A percentile compares a stretch with the other conserved stretches of the same genome.
Evolutionary conservation across 352 stramenopile species (phyloP).

Genomic region (Peronosclerospora sorghi): DNA sequence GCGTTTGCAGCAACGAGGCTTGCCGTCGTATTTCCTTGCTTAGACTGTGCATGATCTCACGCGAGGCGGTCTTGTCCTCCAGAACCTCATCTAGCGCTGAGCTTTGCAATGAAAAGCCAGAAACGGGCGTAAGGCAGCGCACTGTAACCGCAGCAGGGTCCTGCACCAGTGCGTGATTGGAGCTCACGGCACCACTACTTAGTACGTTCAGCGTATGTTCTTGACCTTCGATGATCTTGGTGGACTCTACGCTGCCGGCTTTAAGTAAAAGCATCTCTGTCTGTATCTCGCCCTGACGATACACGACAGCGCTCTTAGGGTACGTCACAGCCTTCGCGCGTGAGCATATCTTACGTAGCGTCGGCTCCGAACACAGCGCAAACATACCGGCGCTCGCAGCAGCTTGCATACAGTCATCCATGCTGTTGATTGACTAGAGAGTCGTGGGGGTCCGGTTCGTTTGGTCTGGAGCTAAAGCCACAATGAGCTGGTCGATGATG

Average conservation of each 20-base stretch:
- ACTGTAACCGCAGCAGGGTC: constrained; percentile 69
- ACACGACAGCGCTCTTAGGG: constrained; percentile 65
- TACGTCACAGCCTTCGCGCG: constrained; percentile 47
- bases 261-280: constrained; percentile 71
- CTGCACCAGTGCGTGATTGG: constrained; percentile 73
- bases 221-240: constrained; percentile 76
- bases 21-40: constrained; percentile 84
- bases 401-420: constrained; percentile 58
- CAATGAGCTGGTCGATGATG: constrained; percentile 16
- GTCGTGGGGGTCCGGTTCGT: constrained; percentile 9
- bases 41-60: constrained; percentile 79
- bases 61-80: constrained; percentile 55
- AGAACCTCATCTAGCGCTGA: constrained; percentile 63
- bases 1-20: constrained; percentile 76
- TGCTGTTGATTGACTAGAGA: constrained; percentile 4
- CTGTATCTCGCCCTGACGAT: constrained; percentile 71
- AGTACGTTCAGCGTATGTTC: constrained; percentile 56
- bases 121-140: constrained; percentile 72
- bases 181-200: constrained; percentile 47
- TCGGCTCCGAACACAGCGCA: constrained; percentile 68
- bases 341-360: constrained; percentile 70
- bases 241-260: constrained; percentile 52
- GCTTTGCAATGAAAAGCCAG: constrained; percentile 61
- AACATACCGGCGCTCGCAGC: constrained; percentile 71
- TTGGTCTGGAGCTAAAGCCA: constrained; percentile 11